These are phyloP conservation scores for Hyphopichia wangnamkhiaoensis DNA, from an alignment of 1,139 yeast species.

Conservation along the genomic window DNA sequence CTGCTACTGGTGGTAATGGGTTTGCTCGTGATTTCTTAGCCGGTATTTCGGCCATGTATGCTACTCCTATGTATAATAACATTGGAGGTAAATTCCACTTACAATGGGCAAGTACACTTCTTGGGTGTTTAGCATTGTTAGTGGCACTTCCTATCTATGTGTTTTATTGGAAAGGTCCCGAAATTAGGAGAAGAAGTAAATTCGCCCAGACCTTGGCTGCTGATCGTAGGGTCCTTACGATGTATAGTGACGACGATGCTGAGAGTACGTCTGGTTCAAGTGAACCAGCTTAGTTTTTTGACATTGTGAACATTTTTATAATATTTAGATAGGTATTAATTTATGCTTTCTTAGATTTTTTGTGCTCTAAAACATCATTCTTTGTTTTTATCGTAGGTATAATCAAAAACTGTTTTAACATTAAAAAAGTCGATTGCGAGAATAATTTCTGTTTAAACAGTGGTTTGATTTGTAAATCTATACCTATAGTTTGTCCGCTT, in stretches of 20 bases:
- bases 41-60: conserved; percentile 36
- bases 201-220: conserved; percentile 34
- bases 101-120: conserved; percentile 37
- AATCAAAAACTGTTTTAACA: too few species aligned
- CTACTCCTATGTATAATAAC: conserved; percentile 33
- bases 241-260: conserved; percentile 1
- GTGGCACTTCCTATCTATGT: conserved; percentile 29
- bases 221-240: conserved; percentile 14
- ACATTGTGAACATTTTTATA: too few species aligned
- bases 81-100: conserved; percentile 26
- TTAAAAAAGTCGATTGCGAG: too few species aligned
- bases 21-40: conserved; percentile 41
- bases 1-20: conserved; percentile 44
- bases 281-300: too few species aligned
- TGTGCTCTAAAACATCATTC: too few species aligned
- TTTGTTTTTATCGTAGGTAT: too few species aligned
- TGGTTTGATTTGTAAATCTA: too few species aligned
- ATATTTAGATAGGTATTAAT: too few species aligned
- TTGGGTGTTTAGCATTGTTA: conserved; percentile 31
- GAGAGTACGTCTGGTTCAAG: background rate
- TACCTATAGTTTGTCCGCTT: too few species aligned
- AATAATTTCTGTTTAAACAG: too few species aligned
- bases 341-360: too few species aligned
- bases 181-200: conserved; percentile 22
- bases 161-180: conserved; percentile 32